Percentiles rank a stretch among this genome's conserved stretches.
phyloP scores from a whole-genome alignment of 23 red algal genomes.

The Gracilaria domingensis region DNA sequence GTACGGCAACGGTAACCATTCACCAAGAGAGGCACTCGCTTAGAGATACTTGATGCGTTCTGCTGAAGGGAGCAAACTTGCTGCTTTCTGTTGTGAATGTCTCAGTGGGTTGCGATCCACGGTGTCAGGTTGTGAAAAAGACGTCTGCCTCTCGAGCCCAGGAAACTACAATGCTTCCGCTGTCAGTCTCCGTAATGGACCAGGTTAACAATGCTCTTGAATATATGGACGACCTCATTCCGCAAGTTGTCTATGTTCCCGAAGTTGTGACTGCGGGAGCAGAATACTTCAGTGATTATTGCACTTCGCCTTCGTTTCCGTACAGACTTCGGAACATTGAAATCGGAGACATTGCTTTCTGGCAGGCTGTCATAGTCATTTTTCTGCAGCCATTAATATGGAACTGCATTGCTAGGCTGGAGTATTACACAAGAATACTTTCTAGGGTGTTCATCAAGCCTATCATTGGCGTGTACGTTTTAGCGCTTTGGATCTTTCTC shows the following conservation, averaged over 20 bases:
- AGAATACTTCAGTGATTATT: slow-evolving; percentile 11
- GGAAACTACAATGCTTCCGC: background rate
- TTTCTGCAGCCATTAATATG: slow-evolving; percentile 85
- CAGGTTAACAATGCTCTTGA: background rate
- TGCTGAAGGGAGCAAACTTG: no score
- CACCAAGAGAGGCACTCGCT: no score
- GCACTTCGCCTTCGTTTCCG: slow-evolving; percentile 48
- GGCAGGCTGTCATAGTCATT: slow-evolving; percentile 74
- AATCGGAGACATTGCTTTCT: slow-evolving; percentile 58
- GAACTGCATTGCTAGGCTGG: slow-evolving; percentile 85
- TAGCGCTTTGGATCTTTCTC: slow-evolving; percentile 91
- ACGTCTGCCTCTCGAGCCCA: background rate
- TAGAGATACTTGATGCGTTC: no score
- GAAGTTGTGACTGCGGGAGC: slow-evolving; percentile 23
- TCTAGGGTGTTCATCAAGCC: slow-evolving; percentile 68
- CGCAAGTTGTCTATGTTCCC: slow-evolving; percentile 23
- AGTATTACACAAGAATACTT: slow-evolving; percentile 79
- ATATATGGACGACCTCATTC: slow-evolving; percentile 2
- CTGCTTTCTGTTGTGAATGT: no score
- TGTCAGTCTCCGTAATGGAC: background rate
- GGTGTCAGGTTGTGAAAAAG: background rate
- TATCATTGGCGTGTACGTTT: slow-evolving; percentile 65
- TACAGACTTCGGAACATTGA: slow-evolving; percentile 53
- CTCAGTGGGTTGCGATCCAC: background rate
- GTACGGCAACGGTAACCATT: no score